These are phyloP conservation scores for Rhazya stricta DNA, from an alignment of 257 asterid genomes.

Conservation along the genomic window DNA sequence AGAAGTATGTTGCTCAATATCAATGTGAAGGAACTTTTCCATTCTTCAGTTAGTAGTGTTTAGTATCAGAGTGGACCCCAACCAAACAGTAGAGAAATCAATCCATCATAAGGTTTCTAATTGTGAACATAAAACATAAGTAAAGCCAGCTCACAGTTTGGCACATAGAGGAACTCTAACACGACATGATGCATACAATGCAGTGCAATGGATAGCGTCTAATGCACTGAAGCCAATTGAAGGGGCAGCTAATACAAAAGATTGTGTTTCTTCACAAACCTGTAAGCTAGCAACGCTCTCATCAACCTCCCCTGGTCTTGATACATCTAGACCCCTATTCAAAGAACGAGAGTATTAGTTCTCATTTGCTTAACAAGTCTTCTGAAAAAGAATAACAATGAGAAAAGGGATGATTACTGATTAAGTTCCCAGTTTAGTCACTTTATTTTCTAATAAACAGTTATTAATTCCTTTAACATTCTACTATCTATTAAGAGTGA, in stretches of 20 bases:
- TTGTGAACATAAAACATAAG: neutral
- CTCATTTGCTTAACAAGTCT: constrained; percentile 19
- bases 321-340: constrained; percentile 74
- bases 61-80: neutral
- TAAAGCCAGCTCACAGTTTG: neutral
- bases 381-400: constrained; percentile 4
- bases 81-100: neutral
- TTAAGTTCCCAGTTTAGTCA: neutral
- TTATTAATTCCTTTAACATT: neutral
- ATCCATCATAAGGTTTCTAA: neutral
- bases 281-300: constrained; percentile 67
- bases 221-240: neutral
- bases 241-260: neutral
- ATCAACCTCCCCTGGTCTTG: constrained; percentile 76
- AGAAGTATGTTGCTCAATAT: neutral
- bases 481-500: neutral
- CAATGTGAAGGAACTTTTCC: neutral
- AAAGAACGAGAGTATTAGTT: constrained; percentile 22
- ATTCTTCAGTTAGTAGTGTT: neutral
- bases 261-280: constrained; percentile 33
- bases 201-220: neutral
- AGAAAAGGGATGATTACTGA: neutral
- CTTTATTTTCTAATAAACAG: neutral
- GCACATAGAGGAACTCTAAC: neutral
- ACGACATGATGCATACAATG: neutral